phyloP scores from a whole-genome alignment of 2,329 filamentous ascomycete genomes.

The Neofusicoccum umdonicola region DNA sequence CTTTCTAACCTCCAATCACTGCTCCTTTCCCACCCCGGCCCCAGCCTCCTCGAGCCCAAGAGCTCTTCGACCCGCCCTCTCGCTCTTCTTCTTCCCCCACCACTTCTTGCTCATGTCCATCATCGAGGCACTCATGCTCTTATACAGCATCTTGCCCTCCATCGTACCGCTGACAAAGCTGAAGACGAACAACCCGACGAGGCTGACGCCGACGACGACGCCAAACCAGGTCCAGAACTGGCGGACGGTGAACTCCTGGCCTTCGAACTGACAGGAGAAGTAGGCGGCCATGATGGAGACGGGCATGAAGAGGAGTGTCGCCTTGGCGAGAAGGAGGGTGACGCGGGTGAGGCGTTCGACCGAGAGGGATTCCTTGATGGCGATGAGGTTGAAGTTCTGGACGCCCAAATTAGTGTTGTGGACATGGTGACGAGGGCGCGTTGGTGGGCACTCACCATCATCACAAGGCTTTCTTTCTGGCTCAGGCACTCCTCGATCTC shows the following conservation, averaged over 20 bases:
- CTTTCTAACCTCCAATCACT: too few relatives aligned
- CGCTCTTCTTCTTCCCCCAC: not conserved
- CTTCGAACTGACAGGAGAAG: constrained; percentile 65
- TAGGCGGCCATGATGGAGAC: constrained; percentile 73
- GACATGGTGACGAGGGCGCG: not conserved
- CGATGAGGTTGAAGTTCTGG: constrained; percentile 75
- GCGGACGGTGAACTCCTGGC: constrained; percentile 58
- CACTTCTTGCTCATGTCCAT: constrained; percentile 14
- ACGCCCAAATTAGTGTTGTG: not conserved
- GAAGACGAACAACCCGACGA: constrained; percentile 58
- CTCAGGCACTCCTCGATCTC: constrained; percentile 63
- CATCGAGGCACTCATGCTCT: constrained; percentile 38
- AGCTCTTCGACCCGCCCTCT: not conserved
- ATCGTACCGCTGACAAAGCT: constrained; percentile 57
- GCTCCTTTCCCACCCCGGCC: not conserved
- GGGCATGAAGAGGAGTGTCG: constrained; percentile 72
- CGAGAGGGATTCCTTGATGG: constrained; percentile 70
- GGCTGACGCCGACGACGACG: constrained; percentile 59
- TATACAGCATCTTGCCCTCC: constrained; percentile 54
- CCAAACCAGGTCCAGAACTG: constrained; percentile 70
- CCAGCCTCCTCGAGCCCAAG: not conserved
- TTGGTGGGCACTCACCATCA: constrained; percentile 54
- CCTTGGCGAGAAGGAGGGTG: constrained; percentile 70
- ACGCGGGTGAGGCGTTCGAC: constrained; percentile 70
- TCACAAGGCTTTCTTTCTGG: constrained; percentile 68